Base-by-base conservation (phyloP, 129 eudicot genomes). In the Flaveria sonorensis region DNA sequence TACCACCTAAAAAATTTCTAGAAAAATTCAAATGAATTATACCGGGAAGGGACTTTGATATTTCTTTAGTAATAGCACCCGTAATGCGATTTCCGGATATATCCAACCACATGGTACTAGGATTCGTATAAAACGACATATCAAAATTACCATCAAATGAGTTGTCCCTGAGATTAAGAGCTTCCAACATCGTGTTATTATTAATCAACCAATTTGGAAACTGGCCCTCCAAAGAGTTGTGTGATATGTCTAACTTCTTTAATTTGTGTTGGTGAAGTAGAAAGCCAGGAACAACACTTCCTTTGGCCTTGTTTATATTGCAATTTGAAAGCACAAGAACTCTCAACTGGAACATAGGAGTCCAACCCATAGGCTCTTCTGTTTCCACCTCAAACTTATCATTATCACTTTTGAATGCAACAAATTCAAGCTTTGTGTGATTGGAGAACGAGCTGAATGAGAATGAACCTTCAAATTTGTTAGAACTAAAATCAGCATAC, bases 291-390 rank as follows among this genome's bases (percentile, higher is more conserved):
- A 85, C 7, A 10, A 45, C 23, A 11, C 47, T 26, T 20, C 77
- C 55, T 15, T 30, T 67, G 2, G 12, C 30, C 60, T 46, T 23
- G 23, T 85, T 78, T 1, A 81, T 18, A 26, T 55, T 69, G 62
- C 83, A 81, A 21, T 67, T 48, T 0, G 73, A n/a, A 11, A 85
- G 19, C 0, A 14, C 47, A 9, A 85, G 71, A 7, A 53, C 28
- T 78, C 56, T 12, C n/a, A 85, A 65, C 81, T 85, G 81, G 65
- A 85, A 85, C 45, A 32, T 46, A 16, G 84, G 81, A 66, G 36
- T 23, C 81, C 83, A 81, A 70, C 21, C 71, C 10, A 9, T 13
- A 15, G 70, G 73, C 52, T 66, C 57, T 50, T 79, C 79, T 18
- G 77, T 75, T 20, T 74, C 64, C 9, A 85, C 79, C 52, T 15